Conservation (phyloP, 2,329 filamentous ascomycete genomes). For the Penicillium sp. region DNA sequence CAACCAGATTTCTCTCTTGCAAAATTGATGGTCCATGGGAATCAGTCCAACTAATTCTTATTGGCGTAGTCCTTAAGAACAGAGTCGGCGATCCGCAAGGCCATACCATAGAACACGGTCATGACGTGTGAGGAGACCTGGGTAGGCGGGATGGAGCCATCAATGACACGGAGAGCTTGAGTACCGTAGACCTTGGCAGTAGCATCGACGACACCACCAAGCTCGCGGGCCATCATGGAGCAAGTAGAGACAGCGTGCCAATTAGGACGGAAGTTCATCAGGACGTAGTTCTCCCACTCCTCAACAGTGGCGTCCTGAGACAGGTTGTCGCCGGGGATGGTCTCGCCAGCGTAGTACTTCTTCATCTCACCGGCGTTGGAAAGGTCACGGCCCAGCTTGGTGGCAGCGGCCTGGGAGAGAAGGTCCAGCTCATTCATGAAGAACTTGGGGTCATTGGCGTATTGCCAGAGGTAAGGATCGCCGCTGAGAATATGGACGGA, state of each 20-base stretch:
- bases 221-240: conserved; percentile 37
- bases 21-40: background rate
- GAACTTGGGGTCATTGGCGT: conserved; percentile 29
- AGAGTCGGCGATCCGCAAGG: conserved; percentile 28
- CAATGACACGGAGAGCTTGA: conserved; percentile 39
- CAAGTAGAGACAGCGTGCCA: conserved; percentile 37
- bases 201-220: conserved; percentile 39
- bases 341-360: conserved; percentile 23
- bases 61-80: background rate
- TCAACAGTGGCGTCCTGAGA: conserved; percentile 23
- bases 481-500: conserved; percentile 25
- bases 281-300: conserved; percentile 29
- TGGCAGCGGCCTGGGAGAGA: conserved; percentile 31
- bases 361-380: conserved; percentile 22
- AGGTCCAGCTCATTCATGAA: conserved; percentile 35
- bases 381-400: conserved; percentile 31
- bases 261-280: conserved; percentile 32
- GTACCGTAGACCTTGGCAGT: conserved; percentile 36
- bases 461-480: conserved; percentile 32
- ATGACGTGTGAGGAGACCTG: conserved; percentile 38
- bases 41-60: background rate
- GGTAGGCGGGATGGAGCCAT: conserved; percentile 41
- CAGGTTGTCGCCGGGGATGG: conserved; percentile 17
- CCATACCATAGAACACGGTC: conserved; percentile 36
- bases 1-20: background rate